These are phyloP conservation scores for Protostelium mycophagum DNA, from an alignment of 78 protist genomes.

Conservation along the genomic window DNA sequence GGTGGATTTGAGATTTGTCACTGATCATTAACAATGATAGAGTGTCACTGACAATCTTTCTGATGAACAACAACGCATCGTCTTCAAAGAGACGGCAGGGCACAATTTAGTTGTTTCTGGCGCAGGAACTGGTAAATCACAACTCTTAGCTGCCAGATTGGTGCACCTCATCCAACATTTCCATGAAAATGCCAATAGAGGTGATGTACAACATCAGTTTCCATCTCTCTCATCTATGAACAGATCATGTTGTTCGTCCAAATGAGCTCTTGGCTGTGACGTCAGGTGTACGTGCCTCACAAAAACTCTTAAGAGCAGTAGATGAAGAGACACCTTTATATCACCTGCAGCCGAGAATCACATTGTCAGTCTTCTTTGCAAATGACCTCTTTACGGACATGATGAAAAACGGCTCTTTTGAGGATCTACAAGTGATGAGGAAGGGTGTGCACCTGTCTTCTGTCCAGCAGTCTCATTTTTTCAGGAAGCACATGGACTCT, in stretches of 20 bases:
- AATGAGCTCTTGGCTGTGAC: neutral
- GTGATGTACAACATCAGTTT: no score
- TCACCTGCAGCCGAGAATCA: neutral
- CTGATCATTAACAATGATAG: no score
- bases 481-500: neutral
- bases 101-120: neutral
- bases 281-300: neutral
- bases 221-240: no score
- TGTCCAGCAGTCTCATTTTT: neutral
- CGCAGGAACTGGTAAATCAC: neutral
- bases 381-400: neutral
- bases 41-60: neutral
- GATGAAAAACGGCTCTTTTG: neutral
- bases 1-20: no score
- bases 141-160: neutral
- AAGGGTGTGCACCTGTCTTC: neutral
- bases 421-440: neutral
- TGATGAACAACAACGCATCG: neutral
- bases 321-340: neutral
- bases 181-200: no score
- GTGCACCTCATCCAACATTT: neutral
- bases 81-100: neutral
- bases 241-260: neutral
- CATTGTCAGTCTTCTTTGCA: neutral
- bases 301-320: no score